Evolutionary conservation across 2,329 filamentous ascomycete species (phyloP), one percentile per base, ranked within the genome.

Genomic region (Triangularia verruculosa): DNA sequence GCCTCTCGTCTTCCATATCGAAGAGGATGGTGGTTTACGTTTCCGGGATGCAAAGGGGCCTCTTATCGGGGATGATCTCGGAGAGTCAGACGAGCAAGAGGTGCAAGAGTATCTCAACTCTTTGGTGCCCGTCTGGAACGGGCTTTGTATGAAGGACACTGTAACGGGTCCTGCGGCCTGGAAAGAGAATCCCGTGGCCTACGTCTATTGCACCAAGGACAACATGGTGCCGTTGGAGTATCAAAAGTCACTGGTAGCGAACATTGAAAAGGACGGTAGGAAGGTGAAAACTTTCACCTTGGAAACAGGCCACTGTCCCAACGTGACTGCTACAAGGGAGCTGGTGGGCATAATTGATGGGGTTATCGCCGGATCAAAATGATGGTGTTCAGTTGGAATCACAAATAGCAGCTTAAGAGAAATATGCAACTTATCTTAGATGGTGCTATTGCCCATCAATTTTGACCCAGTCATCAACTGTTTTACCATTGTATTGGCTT

Each of bases 261-360:
- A 47, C 1, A 27, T 63, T 28, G 57, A 62, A 17, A 32, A 20
- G 13, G 22, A 61, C 34, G 65, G 63, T 0, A 30, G 39, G 13
- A 25, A 47, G 2, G 61, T 67, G 1, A 43, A 62, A n/a, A 53
- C 53, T 4, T n/a, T 61, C 28, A 51, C 34, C 30, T 27, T 68
- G 39, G 51, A 66, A 4, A 63, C 63, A 13, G 63, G 63, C 9
- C 63, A 66, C 52, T 52, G 28, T 5, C 65, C 63, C 1, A 58
- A 62, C 24, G 22, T 65, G 32, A 66, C 63, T 0, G 25, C 43
- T 11, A 61, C 62, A 12, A 32, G 63, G 9, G 60, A 53, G 13
- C 43, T 66, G 27, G 65, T 67, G 25, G 56, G 61, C 3, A 56
- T 60, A 52, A 30, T 67, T 30, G 39, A 52, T 9, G n/a, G 54